phyloP scores from a whole-genome alignment of 257 asterid genomes.

The Salvia rosmarinus region DNA sequence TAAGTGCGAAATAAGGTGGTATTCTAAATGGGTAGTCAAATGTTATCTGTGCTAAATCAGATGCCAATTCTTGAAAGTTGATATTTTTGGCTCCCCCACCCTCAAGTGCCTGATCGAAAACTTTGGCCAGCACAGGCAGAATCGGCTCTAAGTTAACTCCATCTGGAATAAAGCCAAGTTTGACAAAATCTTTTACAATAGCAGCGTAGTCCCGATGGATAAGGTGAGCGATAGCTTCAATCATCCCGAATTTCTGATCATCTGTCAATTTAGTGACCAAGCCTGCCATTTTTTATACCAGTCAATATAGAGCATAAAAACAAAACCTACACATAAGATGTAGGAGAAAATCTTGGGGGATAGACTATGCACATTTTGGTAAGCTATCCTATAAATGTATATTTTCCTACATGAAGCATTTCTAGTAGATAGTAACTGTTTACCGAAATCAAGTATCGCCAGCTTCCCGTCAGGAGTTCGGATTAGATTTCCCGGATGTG shows the following conservation, averaged over 20 bases:
- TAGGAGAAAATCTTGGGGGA: slow-evolving; percentile 5
- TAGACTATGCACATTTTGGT: not conserved
- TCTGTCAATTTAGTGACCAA: slow-evolving; percentile 92
- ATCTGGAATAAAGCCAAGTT: slow-evolving; percentile 85
- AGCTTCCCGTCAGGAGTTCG: slow-evolving; percentile 99
- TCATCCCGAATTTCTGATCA: slow-evolving; percentile 97
- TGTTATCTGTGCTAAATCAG: slow-evolving; percentile 98
- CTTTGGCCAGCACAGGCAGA: slow-evolving; percentile 97
- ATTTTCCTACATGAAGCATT: slow-evolving; percentile 20
- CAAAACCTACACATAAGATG: not conserved
- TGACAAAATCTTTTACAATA: slow-evolving; percentile 93
- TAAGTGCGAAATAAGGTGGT: slow-evolving; percentile 98
- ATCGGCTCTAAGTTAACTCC: slow-evolving; percentile 96
- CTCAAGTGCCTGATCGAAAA: slow-evolving; percentile 98
- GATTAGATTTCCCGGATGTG: slow-evolving; percentile 96
- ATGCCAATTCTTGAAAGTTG: slow-evolving; percentile 96
- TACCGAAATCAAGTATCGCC: slow-evolving; percentile 96
- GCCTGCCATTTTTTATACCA: slow-evolving; percentile 56
- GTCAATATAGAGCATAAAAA: slow-evolving; percentile 21
- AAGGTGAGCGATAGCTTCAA: slow-evolving; percentile 98
- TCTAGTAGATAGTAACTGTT: slow-evolving; percentile 14
- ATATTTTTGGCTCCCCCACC: slow-evolving; percentile 98
- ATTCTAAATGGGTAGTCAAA: slow-evolving; percentile 96
- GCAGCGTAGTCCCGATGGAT: slow-evolving; percentile 97
- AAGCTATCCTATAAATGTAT: slow-evolving; percentile 14